Conservation (phyloP, 495 filamentous ascomycete species). For the Coniosporium apollinis region DNA sequence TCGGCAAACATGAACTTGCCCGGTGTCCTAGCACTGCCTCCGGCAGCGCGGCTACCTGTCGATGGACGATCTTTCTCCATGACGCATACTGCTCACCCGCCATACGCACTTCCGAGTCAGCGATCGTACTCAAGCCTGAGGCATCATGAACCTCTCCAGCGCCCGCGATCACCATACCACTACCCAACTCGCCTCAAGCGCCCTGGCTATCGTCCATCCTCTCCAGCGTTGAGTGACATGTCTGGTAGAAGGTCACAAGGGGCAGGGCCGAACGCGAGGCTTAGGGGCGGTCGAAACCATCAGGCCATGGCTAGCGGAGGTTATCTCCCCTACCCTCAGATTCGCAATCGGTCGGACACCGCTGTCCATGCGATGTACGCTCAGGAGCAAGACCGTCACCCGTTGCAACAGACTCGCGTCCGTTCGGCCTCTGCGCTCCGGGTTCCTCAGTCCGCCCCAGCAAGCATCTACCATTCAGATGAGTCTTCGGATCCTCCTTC, state of each 20-base stretch:
- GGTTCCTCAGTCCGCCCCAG: not conserved
- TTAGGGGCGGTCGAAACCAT: no score
- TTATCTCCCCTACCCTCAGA: not conserved
- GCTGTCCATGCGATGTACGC: not conserved
- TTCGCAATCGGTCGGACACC: not conserved
- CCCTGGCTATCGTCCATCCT: conserved; percentile 45
- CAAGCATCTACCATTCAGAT: not conserved
- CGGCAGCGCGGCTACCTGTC: not conserved
- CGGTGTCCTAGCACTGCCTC: not conserved
- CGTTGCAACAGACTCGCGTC: not conserved
- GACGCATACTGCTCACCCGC: conserved; percentile 32
- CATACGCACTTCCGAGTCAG: conserved; percentile 32
- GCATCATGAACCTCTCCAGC: conserved; percentile 25
- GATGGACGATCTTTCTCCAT: conserved; percentile 40
- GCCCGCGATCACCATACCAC: conserved; percentile 44
- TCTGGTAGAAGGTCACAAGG: not conserved
- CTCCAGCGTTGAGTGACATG: conserved; percentile 38
- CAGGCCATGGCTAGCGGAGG: no score
- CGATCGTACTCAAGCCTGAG: conserved; percentile 37
- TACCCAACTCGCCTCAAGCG: conserved; percentile 49
- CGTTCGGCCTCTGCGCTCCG: not conserved
- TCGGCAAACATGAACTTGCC: not conserved
- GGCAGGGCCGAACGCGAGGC: not conserved
- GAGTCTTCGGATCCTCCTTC: conserved; percentile 1
- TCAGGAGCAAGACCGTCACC: not conserved